Percentiles rank a stretch among this genome's conserved stretches.
Conservation (phyloP, 2,329 filamentous ascomycete genomes). For the Aspergillus sp. region DNA sequence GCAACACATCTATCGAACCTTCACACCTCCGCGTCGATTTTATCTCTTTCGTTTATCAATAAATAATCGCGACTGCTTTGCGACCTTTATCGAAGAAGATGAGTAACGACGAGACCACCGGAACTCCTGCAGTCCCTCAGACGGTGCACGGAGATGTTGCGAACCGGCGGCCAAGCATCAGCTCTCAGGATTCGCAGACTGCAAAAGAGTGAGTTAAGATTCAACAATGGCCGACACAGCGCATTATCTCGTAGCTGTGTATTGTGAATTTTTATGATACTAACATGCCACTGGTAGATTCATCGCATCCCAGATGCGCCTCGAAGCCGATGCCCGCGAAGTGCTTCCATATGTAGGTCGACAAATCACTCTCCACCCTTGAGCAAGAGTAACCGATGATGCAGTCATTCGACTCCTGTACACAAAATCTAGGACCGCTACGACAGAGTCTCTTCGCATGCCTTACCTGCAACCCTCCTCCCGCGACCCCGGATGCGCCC, state of each 20-base stretch:
- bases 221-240: neutral
- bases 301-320: constrained; percentile 81
- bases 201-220: constrained; percentile 60
- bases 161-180: constrained; percentile 38
- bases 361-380: neutral
- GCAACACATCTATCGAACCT: neutral
- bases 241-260: neutral
- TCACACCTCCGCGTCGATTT: neutral
- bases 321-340: constrained; percentile 94
- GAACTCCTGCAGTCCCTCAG: constrained; percentile 13
- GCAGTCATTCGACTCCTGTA: constrained; percentile 91
- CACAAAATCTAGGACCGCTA: constrained; percentile 81
- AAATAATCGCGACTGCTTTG: neutral
- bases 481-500: constrained; percentile 59
- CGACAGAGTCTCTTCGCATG: constrained; percentile 91
- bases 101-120: constrained; percentile 19
- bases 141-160: constrained; percentile 13
- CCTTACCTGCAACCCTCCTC: constrained; percentile 85
- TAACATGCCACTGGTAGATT: constrained; percentile 58
- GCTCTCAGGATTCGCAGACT: constrained; percentile 66
- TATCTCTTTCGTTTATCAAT: neutral
- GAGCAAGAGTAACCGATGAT: constrained; percentile 14
- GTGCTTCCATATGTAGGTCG: constrained; percentile 79
- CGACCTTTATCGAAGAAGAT: constrained; percentile 16
- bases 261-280: neutral